Evolutionary conservation across 441 rosid species (phyloP).

Genomic region (Flueggea neowawraea): DNA sequence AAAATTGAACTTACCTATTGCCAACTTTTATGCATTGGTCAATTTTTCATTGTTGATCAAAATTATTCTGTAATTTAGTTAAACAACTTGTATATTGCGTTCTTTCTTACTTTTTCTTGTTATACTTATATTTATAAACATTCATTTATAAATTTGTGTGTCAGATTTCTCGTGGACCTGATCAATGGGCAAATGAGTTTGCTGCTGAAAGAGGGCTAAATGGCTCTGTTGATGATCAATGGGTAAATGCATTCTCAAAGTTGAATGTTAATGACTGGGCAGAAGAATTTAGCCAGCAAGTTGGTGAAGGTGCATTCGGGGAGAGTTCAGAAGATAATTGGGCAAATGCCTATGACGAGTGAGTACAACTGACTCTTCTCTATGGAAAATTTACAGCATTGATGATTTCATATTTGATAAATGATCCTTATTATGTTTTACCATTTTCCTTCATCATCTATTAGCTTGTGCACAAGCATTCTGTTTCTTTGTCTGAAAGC

Average conservation of each 20-base stretch:
- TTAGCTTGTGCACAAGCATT: too few species aligned
- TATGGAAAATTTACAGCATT: background rate
- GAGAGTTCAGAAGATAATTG: conserved; percentile 69
- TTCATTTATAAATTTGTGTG: conserved; percentile 19
- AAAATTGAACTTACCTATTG: too few species aligned
- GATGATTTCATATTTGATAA: background rate
- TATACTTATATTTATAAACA: conserved; percentile 7
- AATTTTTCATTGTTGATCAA: too few species aligned
- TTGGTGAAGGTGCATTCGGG: conserved; percentile 64
- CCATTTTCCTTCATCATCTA: background rate
- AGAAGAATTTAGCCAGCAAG: conserved; percentile 83
- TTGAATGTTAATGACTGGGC: conserved; percentile 86
- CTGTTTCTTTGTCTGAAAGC: too few species aligned
- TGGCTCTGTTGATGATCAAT: conserved; percentile 66
- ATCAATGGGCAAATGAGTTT: conserved; percentile 88
- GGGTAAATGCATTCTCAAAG: conserved; percentile 97
- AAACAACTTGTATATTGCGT: too few species aligned
- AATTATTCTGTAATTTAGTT: too few species aligned
- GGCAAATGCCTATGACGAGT: conserved; percentile 97
- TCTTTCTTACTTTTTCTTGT: background rate
- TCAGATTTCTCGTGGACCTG: conserved; percentile 63
- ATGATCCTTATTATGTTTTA: background rate
- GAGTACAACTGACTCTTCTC: conserved; percentile 26
- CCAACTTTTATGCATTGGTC: too few species aligned
- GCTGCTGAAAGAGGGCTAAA: conserved; percentile 52